Conservation (phyloP, 2,329 filamentous ascomycete genomes). For the Fusarium kyushuense region DNA sequence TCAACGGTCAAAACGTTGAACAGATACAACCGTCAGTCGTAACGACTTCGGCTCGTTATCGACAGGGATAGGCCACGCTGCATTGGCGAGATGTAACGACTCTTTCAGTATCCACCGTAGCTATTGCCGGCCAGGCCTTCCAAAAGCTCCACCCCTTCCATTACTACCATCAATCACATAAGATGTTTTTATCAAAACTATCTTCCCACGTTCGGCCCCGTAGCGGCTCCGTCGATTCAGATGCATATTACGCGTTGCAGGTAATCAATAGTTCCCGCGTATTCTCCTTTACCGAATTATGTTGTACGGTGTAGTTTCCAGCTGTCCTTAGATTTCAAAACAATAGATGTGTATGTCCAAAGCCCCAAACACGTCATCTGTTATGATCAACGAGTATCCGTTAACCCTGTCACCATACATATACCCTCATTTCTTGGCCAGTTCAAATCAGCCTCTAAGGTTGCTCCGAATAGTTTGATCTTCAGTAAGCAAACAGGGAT, state of each 20-base stretch:
- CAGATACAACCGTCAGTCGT: neutral
- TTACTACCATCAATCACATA: conserved; percentile 45
- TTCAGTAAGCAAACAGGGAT: conserved; percentile 1
- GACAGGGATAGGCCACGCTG: conserved; percentile 17
- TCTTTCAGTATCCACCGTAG: conserved; percentile 16
- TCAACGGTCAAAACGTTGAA: neutral
- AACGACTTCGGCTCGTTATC: conserved; percentile 22
- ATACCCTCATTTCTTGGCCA: conserved; percentile 20
- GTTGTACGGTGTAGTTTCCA: too few species aligned
- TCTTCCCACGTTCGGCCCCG: conserved; percentile 26
- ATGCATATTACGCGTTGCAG: neutral
- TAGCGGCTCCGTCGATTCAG: conserved; percentile 29
- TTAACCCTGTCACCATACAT: too few species aligned
- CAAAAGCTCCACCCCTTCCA: conserved; percentile 18
- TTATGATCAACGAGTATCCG: too few species aligned
- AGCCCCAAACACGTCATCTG: neutral
- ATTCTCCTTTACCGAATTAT: neutral
- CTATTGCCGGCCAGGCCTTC: neutral
- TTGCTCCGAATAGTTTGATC: conserved; percentile 21
- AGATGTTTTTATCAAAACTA: conserved; percentile 38
- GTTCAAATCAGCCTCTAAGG: conserved; percentile 11
- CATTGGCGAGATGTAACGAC: conserved; percentile 23
- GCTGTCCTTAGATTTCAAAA: neutral
- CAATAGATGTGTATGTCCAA: neutral
- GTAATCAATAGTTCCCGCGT: neutral